These are phyloP conservation scores for Dictyostelium intermedium DNA, from an alignment of 78 protist genomes.

Conservation along the genomic window DNA sequence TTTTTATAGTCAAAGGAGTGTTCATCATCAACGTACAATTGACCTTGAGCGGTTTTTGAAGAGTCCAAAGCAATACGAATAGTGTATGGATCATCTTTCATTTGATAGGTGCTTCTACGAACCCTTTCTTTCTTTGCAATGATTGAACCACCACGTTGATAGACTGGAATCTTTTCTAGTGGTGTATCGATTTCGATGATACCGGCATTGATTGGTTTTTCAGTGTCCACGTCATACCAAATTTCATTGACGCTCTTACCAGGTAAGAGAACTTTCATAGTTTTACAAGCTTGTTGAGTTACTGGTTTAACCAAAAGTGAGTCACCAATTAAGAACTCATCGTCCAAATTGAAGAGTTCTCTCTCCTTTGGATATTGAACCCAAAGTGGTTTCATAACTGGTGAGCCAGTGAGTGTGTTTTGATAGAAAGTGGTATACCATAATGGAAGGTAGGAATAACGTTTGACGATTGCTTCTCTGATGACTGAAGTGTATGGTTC, in stretches of 20 bases:
- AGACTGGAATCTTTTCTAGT: constrained; percentile 87
- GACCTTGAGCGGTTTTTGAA: constrained; percentile 79
- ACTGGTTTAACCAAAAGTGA: constrained; percentile 77
- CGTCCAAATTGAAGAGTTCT: constrained; percentile 11
- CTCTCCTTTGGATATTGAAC: constrained; percentile 83
- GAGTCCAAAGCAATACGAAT: constrained; percentile 83
- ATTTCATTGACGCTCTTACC: background rate
- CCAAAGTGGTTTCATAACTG: constrained; percentile 91
- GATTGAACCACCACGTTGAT: constrained; percentile 94
- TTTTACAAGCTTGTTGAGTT: background rate
- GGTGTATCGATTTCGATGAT: constrained; percentile 78
- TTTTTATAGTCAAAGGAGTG: constrained; percentile 58
- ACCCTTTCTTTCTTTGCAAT: constrained; percentile 89
- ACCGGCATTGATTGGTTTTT: constrained; percentile 12
- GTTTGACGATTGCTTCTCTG: constrained; percentile 79
- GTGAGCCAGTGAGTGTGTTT: constrained; percentile 85
- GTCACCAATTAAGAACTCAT: background rate
- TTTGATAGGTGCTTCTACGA: constrained; percentile 84
- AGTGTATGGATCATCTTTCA: constrained; percentile 95
- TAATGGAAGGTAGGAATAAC: constrained; percentile 95
- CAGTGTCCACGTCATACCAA: constrained; percentile 67
- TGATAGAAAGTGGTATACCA: constrained; percentile 83
- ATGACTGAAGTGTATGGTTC: constrained; percentile 70
- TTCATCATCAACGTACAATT: constrained; percentile 91
- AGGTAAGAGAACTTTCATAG: constrained; percentile 57